Evolutionary conservation across 805 yeast species (phyloP), one percentile per base, ranked within the genome.

Genomic region (Spathaspora boniae): DNA sequence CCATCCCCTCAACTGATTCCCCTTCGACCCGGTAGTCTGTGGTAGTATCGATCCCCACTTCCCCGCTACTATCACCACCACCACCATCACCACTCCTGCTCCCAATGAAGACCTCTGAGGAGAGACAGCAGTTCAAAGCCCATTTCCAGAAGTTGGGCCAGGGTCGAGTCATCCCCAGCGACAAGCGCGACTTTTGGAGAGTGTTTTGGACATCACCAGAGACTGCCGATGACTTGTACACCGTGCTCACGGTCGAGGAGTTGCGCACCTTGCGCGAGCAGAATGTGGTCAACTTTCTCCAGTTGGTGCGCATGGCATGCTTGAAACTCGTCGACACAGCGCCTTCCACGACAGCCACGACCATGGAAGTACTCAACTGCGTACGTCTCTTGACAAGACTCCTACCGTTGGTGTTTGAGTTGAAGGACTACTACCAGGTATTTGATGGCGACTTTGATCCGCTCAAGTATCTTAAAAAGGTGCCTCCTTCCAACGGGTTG

Each of bases 51-150:
- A n/a, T n/a, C n/a, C n/a, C n/a, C n/a, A n/a, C n/a, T n/a, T n/a
- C n/a, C n/a, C n/a, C n/a, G n/a, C n/a, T n/a, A n/a, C n/a, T n/a
- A n/a, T n/a, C n/a, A n/a, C n/a, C n/a, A n/a, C n/a, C n/a, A n/a
- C n/a, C n/a, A n/a, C n/a, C n/a, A n/a, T n/a, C n/a, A n/a, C n/a
- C n/a, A n/a, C n/a, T n/a, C n/a, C n/a, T n/a, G n/a, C n/a, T n/a
- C 12, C 17, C 7, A 19, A 86, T 86, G 95, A 88, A 82, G 27
- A 74, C 81, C 21, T 65, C 81, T n/a, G 91, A 84, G 38, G 84
- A 89, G 16, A 81, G 72, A 50, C 60, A 75, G 25, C 64, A 66
- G 36, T 74, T 77, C 56, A 78, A 76, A 52, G 72, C 72, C 48
- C 86, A 79, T 48, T 73, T 84, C 42, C 70, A 72, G 49, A 65